Evolutionary conservation across 2,329 filamentous ascomycete genomes (phyloP).

Genomic region (Balansia obtecta): DNA sequence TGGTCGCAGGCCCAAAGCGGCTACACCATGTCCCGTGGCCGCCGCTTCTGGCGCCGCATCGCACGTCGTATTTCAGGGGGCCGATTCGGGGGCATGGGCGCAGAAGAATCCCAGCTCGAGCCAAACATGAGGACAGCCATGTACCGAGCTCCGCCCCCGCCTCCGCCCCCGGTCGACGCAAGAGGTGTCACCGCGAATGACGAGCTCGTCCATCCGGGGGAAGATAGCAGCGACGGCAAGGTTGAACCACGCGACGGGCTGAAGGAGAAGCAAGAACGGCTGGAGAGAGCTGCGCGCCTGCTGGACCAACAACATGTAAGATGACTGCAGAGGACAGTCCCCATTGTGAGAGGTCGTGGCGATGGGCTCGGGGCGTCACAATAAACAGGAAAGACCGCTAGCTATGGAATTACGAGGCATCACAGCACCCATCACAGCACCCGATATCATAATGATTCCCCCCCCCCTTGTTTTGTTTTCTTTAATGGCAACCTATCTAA

Average conservation of each 20-base stretch:
- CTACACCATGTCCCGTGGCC: slow-evolving; percentile 8
- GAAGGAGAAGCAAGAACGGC: slow-evolving; percentile 24
- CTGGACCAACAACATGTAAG: slow-evolving; percentile 16
- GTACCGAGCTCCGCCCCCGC: slow-evolving; percentile 17
- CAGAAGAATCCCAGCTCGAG: slow-evolving; percentile 7
- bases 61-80: slow-evolving; percentile 10
- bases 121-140: slow-evolving; percentile 20
- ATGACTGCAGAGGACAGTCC: neutral
- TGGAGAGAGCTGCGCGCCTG: slow-evolving; percentile 28
- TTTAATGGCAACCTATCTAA: neutral
- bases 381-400: neutral
- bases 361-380: neutral
- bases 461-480: neutral
- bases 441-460: neutral
- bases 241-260: slow-evolving; percentile 14
- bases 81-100: slow-evolving; percentile 7
- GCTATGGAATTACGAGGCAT: neutral
- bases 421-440: neutral
- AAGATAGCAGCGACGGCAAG: slow-evolving; percentile 14
- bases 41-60: slow-evolving; percentile 13
- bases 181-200: slow-evolving; percentile 11
- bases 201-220: slow-evolving; percentile 11
- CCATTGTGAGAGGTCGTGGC: neutral
- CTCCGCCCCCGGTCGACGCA: slow-evolving; percentile 1
- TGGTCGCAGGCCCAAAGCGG: neutral